Percentiles rank a stretch among this genome's conserved stretches.
Evolutionary conservation across 352 stramenopile species (phyloP).

Genomic region (Globisporangium nodosum): DNA sequence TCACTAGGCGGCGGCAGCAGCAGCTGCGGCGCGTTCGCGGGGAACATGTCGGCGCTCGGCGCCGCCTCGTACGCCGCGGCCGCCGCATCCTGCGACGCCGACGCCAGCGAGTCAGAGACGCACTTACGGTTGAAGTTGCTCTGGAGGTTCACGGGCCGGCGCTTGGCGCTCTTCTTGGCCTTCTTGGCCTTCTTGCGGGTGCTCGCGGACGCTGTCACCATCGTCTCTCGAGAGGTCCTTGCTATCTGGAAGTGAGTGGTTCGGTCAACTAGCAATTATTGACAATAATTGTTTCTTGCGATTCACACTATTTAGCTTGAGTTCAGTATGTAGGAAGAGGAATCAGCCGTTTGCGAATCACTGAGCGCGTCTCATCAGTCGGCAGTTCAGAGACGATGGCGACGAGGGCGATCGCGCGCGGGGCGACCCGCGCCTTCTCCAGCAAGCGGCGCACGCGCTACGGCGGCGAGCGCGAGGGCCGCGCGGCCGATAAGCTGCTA

Average conservation of each 20-base stretch:
- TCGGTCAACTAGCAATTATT: too few relatives aligned
- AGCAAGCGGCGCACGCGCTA: constrained; percentile 29
- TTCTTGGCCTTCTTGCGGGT: constrained; percentile 59
- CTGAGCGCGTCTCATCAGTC: too few relatives aligned
- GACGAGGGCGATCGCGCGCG: background rate
- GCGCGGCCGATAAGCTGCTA: constrained; percentile 15
- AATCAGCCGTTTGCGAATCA: too few relatives aligned
- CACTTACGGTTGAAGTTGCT: constrained; percentile 86
- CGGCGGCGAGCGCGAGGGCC: constrained; percentile 13
- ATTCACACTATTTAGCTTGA: background rate
- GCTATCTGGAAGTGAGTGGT: background rate
- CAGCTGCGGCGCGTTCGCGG: constrained; percentile 47
- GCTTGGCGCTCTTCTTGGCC: constrained; percentile 63
- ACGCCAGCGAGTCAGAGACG: constrained; percentile 6
- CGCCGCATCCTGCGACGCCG: background rate
- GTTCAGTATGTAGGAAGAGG: background rate
- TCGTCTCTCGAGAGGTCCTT: constrained; percentile 2
- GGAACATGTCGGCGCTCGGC: constrained; percentile 73
- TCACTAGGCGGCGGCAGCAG: constrained; percentile 17
- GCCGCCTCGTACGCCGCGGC: constrained; percentile 16
- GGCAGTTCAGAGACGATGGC: background rate
- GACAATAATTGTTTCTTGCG: too few relatives aligned
- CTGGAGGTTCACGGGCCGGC: constrained; percentile 81
- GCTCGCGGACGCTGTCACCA: constrained; percentile 48
- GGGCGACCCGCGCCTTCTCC: constrained; percentile 17